These are phyloP conservation scores for Alnus rubra DNA, from an alignment of 306 rosid species.

Conservation along the genomic window DNA sequence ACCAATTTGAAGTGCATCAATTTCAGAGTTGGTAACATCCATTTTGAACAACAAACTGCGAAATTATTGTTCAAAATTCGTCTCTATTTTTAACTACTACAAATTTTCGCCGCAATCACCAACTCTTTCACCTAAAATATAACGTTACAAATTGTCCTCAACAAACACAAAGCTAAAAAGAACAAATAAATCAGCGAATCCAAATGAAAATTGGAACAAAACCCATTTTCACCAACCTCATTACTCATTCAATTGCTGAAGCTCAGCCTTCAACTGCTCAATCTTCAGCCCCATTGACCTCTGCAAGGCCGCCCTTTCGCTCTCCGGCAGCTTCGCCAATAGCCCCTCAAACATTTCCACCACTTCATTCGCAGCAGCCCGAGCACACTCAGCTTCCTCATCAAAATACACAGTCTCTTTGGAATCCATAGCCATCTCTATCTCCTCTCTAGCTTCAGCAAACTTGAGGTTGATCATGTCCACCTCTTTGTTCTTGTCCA, in stretches of 20 bases:
- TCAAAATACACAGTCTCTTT: constrained; percentile 87
- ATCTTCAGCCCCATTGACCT: constrained; percentile 93
- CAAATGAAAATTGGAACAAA: background rate
- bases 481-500: constrained; percentile 67
- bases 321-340: constrained; percentile 60
- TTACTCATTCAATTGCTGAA: constrained; percentile 77
- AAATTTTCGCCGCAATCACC: background rate
- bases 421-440: constrained; percentile 92
- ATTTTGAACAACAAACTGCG: background rate
- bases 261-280: constrained; percentile 90
- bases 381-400: constrained; percentile 97
- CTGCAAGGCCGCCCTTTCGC: constrained; percentile 58
- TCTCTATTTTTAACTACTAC: background rate
- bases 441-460: constrained; percentile 94
- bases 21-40: constrained; percentile 1
- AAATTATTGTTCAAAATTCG: constrained; percentile 32
- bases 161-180: background rate
- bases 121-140: background rate
- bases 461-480: constrained; percentile 91
- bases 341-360: constrained; percentile 55
- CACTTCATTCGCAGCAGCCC: constrained; percentile 71
- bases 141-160: constrained; percentile 10
- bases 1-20: background rate
- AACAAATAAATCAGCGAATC: background rate
- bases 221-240: constrained; percentile 36